These are phyloP conservation scores for Nakaseomyces glabratus DNA, from an alignment of 1,139 yeast genomes.

Conservation along the genomic window DNA sequence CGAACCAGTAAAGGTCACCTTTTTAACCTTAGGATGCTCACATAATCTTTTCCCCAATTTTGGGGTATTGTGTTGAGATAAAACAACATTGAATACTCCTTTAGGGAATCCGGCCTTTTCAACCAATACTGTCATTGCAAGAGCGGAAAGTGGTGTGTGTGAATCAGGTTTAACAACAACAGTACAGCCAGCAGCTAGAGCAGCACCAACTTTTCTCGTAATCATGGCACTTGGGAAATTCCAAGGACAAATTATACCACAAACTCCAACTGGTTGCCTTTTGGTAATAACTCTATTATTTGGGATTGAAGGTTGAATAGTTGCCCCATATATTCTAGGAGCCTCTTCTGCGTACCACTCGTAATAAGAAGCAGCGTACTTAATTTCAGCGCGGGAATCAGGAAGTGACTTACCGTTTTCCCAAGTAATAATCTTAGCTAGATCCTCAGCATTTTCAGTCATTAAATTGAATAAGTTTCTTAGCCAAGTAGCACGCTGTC, in stretches of 20 bases:
- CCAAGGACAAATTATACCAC: constrained; percentile 92
- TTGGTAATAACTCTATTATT: constrained; percentile 53
- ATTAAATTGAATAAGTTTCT: constrained; percentile 54
- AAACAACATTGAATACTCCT: constrained; percentile 69
- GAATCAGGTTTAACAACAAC: constrained; percentile 82
- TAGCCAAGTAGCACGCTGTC: constrained; percentile 59
- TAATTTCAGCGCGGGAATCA: constrained; percentile 71
- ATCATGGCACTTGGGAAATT: constrained; percentile 95
- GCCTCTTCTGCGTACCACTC: constrained; percentile 90
- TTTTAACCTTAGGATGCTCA: constrained; percentile 56
- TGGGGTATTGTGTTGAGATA: constrained; percentile 45
- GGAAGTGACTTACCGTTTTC: constrained; percentile 79
- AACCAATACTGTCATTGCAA: constrained; percentile 66
- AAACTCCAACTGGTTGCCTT: constrained; percentile 81
- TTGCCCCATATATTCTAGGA: constrained; percentile 63
- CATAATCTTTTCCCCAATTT: constrained; percentile 63
- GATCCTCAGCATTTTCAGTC: constrained; percentile 59
- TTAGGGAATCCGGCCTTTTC: constrained; percentile 80
- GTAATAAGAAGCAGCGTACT: constrained; percentile 68
- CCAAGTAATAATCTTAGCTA: constrained; percentile 62
- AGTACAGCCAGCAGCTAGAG: constrained; percentile 89
- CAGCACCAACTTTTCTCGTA: constrained; percentile 84
- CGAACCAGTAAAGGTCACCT: constrained; percentile 86
- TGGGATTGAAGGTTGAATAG: constrained; percentile 55
- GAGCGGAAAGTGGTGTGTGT: constrained; percentile 81